Evolutionary conservation across 2,329 filamentous ascomycete species (phyloP).

Genomic region (Venturia effusa): DNA sequence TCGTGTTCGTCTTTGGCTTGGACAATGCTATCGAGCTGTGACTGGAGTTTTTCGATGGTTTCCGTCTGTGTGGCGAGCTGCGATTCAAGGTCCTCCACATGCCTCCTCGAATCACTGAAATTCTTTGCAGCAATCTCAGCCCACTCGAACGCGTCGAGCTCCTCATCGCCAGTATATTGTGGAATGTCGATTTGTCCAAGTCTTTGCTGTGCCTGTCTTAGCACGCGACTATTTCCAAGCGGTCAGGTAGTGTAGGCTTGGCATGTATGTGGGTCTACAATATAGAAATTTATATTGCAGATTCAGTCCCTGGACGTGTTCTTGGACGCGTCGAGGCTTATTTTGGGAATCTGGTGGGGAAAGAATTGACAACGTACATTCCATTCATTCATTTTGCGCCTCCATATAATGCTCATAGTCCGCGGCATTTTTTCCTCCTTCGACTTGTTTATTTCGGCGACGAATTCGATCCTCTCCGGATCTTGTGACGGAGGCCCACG

Average conservation of each 20-base stretch:
- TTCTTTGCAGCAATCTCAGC: slow-evolving; percentile 47
- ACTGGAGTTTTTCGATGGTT: slow-evolving; percentile 47
- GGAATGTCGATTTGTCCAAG: slow-evolving; percentile 54
- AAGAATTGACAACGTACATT: slow-evolving; percentile 1
- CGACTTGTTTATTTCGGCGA: not conserved
- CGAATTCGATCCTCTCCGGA: not conserved
- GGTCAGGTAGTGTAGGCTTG: not conserved
- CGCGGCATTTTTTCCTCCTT: not conserved
- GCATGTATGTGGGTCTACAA: not conserved
- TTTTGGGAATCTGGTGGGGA: not conserved
- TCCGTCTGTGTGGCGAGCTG: slow-evolving; percentile 40
- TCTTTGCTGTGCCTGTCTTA: slow-evolving; percentile 42
- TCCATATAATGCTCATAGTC: slow-evolving; percentile 1
- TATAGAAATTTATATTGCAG: not conserved
- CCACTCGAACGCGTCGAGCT: slow-evolving; percentile 60
- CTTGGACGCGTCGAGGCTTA: not conserved
- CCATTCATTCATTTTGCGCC: not conserved
- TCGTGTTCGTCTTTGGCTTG: slow-evolving; percentile 57
- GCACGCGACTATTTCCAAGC: not conserved
- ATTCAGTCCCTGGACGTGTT: not conserved
- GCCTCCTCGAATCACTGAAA: slow-evolving; percentile 34
- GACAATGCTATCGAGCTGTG: slow-evolving; percentile 55
- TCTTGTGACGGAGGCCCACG: not conserved
- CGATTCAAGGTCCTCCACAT: slow-evolving; percentile 32
- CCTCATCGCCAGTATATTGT: slow-evolving; percentile 45